Base-by-base conservation (phyloP, 1,284 basidiomycete genomes). In the Blastosporella zonata region DNA sequence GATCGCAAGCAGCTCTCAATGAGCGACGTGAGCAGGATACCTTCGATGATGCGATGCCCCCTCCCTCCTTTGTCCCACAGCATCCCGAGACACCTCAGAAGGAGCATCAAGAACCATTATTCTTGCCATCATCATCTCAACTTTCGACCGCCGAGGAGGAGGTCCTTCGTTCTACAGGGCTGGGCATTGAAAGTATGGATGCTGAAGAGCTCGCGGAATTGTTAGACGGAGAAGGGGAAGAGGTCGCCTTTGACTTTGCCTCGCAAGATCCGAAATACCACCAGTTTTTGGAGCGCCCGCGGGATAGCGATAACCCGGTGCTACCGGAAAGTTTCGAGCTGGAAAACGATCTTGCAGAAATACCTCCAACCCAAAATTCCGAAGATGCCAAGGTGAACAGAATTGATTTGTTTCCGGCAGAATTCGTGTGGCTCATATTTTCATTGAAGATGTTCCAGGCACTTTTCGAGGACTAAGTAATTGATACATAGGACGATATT, bases 181-280 rank as follows among this genome's bases (percentile, higher is more conserved):
- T 87, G 15, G 84, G 81, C 1, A 71, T 83, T 28, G 84, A 85
- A 56, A 59, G 73, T 52, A 85, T 88, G 83, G 69, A 75, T 50
- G 71, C 65, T n/a, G 73, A 79, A 15, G 82, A 86, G 59, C 66
- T 88, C 37, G 71, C 69, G 23, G 77, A 74, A 18, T 76, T 87
- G 74, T 64, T 87, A 25, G 82, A 84, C 49, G 82, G 73, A 35
- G 83, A 84, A 1, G 84, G 75, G 1, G 79, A 82, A 53, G 84
- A 87, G 61, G 76, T 84, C 23, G 74, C 66, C 18, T 73, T 75
- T 56, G 67, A 69, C 33, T 52, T 66, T 27, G 51, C 59, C 15
- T 65, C 61, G 7, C 62, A 63, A 46, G 42, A 48, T 25, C 54
- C 53, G 45, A 41, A 31, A 40, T 15, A 50, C 21, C 31, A 50